Evolutionary conservation across 2,329 filamentous ascomycete species (phyloP).

Genomic region (Colletotrichum sp.): DNA sequence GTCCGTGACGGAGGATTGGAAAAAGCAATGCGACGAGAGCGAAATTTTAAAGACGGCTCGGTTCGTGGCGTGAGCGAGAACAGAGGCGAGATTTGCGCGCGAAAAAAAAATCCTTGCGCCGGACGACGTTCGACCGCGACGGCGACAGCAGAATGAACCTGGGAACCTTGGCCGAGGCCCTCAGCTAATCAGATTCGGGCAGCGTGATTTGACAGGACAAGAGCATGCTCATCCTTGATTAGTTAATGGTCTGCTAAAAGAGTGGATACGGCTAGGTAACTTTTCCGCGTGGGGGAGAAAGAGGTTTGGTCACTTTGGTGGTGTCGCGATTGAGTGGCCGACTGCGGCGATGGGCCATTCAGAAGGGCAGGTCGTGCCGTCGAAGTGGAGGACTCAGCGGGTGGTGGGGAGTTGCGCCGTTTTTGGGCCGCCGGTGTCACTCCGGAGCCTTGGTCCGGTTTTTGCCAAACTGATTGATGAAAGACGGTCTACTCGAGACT

Average conservation of each 20-base stretch:
- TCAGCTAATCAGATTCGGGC: background rate
- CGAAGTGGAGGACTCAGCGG: background rate
- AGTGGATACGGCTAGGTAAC: background rate
- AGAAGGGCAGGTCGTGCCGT: background rate
- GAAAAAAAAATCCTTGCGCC: background rate
- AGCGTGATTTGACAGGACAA: background rate
- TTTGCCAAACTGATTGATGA: background rate
- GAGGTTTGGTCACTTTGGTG: background rate
- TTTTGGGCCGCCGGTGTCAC: background rate
- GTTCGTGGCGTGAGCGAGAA: slow-evolving; percentile 3
- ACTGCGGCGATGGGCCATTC: background rate
- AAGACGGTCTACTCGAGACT: background rate
- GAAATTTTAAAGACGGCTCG: background rate
- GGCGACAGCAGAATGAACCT: background rate
- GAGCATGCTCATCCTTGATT: background rate
- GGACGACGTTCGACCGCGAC: background rate
- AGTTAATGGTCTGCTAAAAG: background rate
- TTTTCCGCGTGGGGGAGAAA: background rate
- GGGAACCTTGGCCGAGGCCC: background rate
- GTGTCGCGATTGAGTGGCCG: background rate
- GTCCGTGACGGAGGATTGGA: background rate
- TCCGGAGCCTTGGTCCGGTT: background rate
- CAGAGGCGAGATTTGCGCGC: slow-evolving; percentile 9
- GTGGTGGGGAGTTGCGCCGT: slow-evolving; percentile 10
- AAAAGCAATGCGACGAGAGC: background rate